Conservation (phyloP, 345 rosid species). For the Acer campestre region DNA sequence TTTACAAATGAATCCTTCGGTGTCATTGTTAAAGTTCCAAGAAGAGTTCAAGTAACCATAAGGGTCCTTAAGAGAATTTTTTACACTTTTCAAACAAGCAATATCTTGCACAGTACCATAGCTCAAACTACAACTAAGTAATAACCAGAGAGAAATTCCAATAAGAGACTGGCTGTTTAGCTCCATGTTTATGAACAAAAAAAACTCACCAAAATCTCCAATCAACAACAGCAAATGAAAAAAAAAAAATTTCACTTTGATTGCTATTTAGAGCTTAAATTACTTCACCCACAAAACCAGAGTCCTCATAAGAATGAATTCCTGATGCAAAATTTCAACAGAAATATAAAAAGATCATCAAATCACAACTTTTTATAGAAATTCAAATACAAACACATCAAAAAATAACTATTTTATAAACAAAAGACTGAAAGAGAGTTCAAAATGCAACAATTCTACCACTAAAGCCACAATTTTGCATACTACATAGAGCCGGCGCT, state of each 20-base stretch:
- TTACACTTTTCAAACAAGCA: constrained; percentile 49
- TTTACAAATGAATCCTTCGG: constrained; percentile 70
- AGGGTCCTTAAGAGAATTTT: constrained; percentile 51
- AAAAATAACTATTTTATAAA: background rate
- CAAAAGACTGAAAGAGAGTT: background rate
- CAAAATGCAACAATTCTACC: constrained; percentile 13
- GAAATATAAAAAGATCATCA: background rate
- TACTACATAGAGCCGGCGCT: too few relatives aligned
- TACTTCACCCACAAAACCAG: constrained; percentile 8
- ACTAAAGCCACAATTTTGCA: constrained; percentile 21
- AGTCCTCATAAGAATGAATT: constrained; percentile 21
- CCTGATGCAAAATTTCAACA: constrained; percentile 29
- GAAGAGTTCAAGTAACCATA: constrained; percentile 33
- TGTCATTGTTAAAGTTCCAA: constrained; percentile 62
- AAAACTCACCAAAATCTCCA: too few relatives aligned
- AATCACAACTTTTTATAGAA: constrained; percentile 11
- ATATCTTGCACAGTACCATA: constrained; percentile 47
- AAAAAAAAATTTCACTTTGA: constrained; percentile 13
- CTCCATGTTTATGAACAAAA: constrained; percentile 26
- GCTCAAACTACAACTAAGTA: constrained; percentile 42
- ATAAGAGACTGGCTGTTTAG: constrained; percentile 27
- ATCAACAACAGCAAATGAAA: too few relatives aligned
- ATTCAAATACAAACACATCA: constrained; percentile 4
- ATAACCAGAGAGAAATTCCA: constrained; percentile 35
- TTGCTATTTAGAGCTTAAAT: constrained; percentile 15